Evolutionary conservation across 2,329 filamentous ascomycete genomes (phyloP).

Genomic region (Xenoacremonium recifei): DNA sequence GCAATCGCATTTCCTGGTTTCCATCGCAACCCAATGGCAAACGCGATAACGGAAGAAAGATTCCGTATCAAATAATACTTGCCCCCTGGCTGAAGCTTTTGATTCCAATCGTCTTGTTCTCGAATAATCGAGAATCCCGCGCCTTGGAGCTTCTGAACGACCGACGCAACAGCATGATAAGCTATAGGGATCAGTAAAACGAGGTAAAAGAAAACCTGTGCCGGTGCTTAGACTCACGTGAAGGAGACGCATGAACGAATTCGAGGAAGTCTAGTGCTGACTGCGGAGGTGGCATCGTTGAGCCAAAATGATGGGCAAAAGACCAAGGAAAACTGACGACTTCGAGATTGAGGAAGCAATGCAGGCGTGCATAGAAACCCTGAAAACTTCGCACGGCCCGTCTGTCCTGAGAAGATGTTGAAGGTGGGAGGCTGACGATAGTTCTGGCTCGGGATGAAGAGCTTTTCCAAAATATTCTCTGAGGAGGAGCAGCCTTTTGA

Average conservation of each 20-base stretch:
- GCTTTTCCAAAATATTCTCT: too few species aligned
- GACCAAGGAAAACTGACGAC: too few species aligned
- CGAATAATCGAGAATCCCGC: conserved; percentile 86
- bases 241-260: conserved; percentile 93
- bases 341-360: too few species aligned
- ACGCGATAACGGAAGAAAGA: conserved; percentile 86
- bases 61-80: conserved; percentile 98
- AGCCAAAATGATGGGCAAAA: too few species aligned
- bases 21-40: conserved; percentile 89
- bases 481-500: too few species aligned
- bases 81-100: conserved; percentile 75
- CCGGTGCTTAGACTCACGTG: conserved; percentile 71
- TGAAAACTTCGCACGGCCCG: too few species aligned
- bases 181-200: conserved; percentile 50
- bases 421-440: too few species aligned
- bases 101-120: conserved; percentile 87
- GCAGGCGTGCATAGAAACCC: too few species aligned
- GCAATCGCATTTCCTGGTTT: conserved; percentile 84
- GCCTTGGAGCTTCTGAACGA: conserved; percentile 71
- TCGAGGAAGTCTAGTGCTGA: conserved; percentile 81
- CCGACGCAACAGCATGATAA: conserved; percentile 87
- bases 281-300: conserved; percentile 55
- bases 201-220: neutral
- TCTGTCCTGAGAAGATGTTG: too few species aligned
- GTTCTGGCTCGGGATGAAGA: too few species aligned